These are phyloP conservation scores for Gossypium arboreum DNA, from an alignment of 345 rosid species.

Conservation along the genomic window DNA sequence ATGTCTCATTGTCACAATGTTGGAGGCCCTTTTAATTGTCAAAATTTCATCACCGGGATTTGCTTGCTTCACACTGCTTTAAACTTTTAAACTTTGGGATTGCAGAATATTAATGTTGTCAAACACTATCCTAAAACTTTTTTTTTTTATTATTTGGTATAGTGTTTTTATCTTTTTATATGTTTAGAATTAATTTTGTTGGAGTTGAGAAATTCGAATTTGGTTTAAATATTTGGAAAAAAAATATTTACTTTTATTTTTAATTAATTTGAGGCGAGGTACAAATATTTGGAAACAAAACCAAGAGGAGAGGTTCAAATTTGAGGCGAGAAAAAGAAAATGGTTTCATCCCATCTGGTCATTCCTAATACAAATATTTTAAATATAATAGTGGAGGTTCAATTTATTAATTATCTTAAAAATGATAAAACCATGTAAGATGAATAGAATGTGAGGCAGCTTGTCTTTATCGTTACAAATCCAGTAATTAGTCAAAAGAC, in stretches of 20 bases:
- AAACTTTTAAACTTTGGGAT: constrained; percentile 10
- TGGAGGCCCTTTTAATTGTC: neutral
- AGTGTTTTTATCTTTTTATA: too few relatives aligned
- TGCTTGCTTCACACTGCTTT: neutral
- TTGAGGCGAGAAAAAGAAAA: too few relatives aligned
- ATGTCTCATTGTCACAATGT: neutral
- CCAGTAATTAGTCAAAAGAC: constrained; percentile 14
- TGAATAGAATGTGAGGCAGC: neutral
- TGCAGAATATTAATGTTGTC: neutral
- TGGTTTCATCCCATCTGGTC: too few relatives aligned
- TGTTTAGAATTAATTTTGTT: too few relatives aligned
- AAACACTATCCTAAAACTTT: neutral
- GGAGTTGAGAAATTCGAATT: too few relatives aligned
- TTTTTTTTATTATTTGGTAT: too few relatives aligned
- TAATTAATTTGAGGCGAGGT: too few relatives aligned
- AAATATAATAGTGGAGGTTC: neutral
- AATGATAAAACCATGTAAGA: constrained; percentile 7
- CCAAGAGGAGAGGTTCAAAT: too few relatives aligned
- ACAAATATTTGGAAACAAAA: too few relatives aligned
- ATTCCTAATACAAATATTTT: too few relatives aligned
- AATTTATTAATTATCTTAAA: neutral
- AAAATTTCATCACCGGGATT: neutral
- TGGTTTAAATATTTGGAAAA: too few relatives aligned
- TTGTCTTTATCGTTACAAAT: constrained; percentile 1
- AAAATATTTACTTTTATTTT: too few relatives aligned